These are phyloP conservation scores for Penicillium bovifimosum DNA, from an alignment of 495 filamentous ascomycete genomes.

Conservation along the genomic window DNA sequence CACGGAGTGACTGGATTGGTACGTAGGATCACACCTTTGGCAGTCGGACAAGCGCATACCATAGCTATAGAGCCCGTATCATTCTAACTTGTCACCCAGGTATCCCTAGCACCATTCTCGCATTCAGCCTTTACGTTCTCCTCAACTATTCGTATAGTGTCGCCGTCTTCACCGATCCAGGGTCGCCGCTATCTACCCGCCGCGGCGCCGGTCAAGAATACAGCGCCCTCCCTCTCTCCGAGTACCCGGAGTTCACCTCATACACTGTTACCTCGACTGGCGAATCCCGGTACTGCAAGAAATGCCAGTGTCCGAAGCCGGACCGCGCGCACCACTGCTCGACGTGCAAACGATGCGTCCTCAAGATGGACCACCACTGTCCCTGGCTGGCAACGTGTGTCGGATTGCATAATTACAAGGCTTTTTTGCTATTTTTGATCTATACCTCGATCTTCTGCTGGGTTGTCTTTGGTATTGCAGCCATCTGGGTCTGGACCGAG, in stretches of 20 bases:
- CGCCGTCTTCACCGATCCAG: slow-evolving; percentile 89
- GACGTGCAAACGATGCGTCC: slow-evolving; percentile 82
- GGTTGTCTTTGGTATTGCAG: slow-evolving; percentile 67
- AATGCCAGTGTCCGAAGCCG: slow-evolving; percentile 88
- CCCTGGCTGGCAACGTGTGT: slow-evolving; percentile 97
- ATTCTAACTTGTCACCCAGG: slow-evolving; percentile 19
- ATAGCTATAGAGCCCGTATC: not conserved
- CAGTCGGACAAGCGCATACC: not conserved
- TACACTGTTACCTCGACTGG: slow-evolving; percentile 88
- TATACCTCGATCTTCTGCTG: slow-evolving; percentile 87
- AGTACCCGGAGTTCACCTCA: slow-evolving; percentile 57
- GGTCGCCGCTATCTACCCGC: slow-evolving; percentile 52
- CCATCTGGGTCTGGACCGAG: slow-evolving; percentile 74
- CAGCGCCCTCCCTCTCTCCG: slow-evolving; percentile 57
- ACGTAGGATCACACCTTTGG: slow-evolving; percentile 19
- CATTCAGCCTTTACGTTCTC: slow-evolving; percentile 66
- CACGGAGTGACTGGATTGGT: slow-evolving; percentile 65
- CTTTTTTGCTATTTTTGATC: slow-evolving; percentile 88
- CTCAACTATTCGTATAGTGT: slow-evolving; percentile 83
- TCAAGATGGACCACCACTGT: slow-evolving; percentile 99
- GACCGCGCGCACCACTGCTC: slow-evolving; percentile 97
- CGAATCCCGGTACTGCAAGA: slow-evolving; percentile 86
- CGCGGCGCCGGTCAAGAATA: slow-evolving; percentile 45
- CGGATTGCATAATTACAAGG: slow-evolving; percentile 89
- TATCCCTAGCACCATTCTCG: slow-evolving; percentile 48